Evolutionary conservation across 768 basidiomycete species (phyloP), one percentile per base, ranked within the genome.

Genomic region (Boletus barrowsii): DNA sequence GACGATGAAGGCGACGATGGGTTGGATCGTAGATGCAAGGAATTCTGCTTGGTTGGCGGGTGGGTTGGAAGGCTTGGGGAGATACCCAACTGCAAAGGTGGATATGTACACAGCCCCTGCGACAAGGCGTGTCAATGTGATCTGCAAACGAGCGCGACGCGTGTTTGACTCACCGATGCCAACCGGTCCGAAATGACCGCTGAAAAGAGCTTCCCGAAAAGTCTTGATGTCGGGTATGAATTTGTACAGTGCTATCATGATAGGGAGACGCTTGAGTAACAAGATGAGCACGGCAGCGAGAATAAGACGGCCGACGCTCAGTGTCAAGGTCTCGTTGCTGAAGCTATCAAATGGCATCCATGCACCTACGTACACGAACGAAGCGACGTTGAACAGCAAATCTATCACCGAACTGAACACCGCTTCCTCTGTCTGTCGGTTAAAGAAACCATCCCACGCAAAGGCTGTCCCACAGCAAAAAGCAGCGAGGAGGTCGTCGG

Each of bases 221-320:
- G 89, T 98, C 76, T 96, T 97, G 62, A 98, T 82, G 66, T 99
- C 96, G 1, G 97, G 97, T 54, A 98, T 96, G 82, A 88, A 98
- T 64, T 76, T 86, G 74, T 96, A 97, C 39, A 95, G 68, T 0
- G 82, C 83, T 24, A 97, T 75, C 70, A 98, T 89, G 56, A 86
- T 67, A 0, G 97, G 97, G 15, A 98, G 75, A 15, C 97, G 79
- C 30, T 93, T 82, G 17, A 98, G 73, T 3, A 93, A 60, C 47
- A 99, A 75, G n/a, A 98, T 80, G 48, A 88, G 76, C 48, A 98
- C 77, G 3, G 89, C 89, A 47, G 95, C 80, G 37, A 92, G 86
- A 47, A 97, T 71, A 18, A 99, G 79, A 29, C 94, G 77, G 90
- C 93, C 93, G 10, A 90, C 85, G 41, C 77, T 81, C 46, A 99